phyloP scores from a whole-genome alignment of 2,329 filamentous ascomycete genomes.

The Trichoderma cornu-damae region DNA sequence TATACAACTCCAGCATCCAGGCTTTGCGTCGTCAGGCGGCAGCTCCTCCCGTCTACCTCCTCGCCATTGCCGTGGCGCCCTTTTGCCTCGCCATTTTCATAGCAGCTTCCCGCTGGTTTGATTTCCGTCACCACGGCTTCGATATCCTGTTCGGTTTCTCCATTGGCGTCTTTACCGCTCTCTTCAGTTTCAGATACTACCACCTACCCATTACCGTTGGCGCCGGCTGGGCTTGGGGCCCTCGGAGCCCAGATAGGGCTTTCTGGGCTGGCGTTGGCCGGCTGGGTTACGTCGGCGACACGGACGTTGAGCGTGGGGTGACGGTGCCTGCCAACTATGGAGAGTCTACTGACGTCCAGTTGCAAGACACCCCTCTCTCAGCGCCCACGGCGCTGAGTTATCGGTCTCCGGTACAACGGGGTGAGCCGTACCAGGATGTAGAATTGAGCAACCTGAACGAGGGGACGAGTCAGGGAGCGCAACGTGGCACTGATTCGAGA shows the following conservation, averaged over 20 bases:
- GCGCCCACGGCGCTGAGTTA: constrained; percentile 19
- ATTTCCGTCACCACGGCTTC: constrained; percentile 88
- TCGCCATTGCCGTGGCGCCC: constrained; percentile 65
- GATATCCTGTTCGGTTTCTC: constrained; percentile 82
- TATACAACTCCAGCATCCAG: constrained; percentile 32
- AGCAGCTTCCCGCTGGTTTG: constrained; percentile 76
- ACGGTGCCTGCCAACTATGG: constrained; percentile 24
- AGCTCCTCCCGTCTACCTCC: constrained; percentile 73
- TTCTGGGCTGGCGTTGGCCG: constrained; percentile 72
- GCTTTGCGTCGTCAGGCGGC: constrained; percentile 64
- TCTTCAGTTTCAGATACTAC: constrained; percentile 78
- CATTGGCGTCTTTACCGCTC: constrained; percentile 66
- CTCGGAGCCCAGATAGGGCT: constrained; percentile 64
- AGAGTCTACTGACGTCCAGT: constrained; percentile 26
- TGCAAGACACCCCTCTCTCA: background rate
- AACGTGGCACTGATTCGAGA: background rate
- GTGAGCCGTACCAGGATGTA: constrained; percentile 30
- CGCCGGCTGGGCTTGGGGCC: constrained; percentile 85
- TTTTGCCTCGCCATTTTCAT: constrained; percentile 75
- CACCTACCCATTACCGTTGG: constrained; percentile 70
- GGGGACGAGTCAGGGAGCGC: background rate
- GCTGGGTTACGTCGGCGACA: constrained; percentile 49
- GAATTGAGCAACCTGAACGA: constrained; percentile 27
- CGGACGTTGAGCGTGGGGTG: constrained; percentile 24
- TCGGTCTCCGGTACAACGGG: constrained; percentile 8